Percentiles rank a stretch among this genome's conserved stretches.
Conservation (phyloP, 208 protist species). For the Trypanosoma avium region DNA sequence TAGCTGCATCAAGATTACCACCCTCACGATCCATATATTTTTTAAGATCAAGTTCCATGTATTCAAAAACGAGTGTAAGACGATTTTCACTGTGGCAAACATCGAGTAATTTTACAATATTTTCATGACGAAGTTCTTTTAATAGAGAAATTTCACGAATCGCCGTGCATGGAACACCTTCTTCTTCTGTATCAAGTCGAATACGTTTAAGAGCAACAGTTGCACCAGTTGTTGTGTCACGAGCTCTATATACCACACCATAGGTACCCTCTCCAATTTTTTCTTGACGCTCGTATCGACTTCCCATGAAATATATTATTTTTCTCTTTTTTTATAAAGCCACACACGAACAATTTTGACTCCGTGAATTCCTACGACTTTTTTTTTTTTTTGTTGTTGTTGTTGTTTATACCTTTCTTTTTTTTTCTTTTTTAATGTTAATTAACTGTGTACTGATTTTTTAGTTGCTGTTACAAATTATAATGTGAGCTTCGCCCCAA, state of each 20-base stretch:
- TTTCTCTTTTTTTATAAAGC: constrained; percentile 11
- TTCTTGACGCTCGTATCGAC: constrained; percentile 89
- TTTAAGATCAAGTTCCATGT: constrained; percentile 95
- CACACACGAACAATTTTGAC: too few species aligned
- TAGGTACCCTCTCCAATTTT: constrained; percentile 97
- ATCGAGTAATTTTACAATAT: constrained; percentile 94
- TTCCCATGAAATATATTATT: constrained; percentile 28
- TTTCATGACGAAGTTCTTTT: constrained; percentile 95
- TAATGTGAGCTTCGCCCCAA: too few species aligned
- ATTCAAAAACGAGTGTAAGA: constrained; percentile 98
- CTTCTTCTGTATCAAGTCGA: constrained; percentile 80
- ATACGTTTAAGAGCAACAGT: constrained; percentile 90
- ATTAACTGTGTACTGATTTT: not conserved
- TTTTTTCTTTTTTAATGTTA: not conserved
- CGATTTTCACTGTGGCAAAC: constrained; percentile 95
- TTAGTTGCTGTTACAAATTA: constrained; percentile 2
- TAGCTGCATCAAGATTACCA: constrained; percentile 55
- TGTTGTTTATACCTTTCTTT: constrained; percentile 1
- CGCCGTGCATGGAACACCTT: constrained; percentile 91
- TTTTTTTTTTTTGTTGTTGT: constrained; percentile 4
- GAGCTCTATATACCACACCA: constrained; percentile 96
- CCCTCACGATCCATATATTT: constrained; percentile 93
- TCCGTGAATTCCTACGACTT: not conserved
- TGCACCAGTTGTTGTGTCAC: constrained; percentile 53
- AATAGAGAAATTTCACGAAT: constrained; percentile 96